Evolutionary conservation across 1,284 basidiomycete genomes (phyloP).

Genomic region (Ustanciosporium gigantosporum): DNA sequence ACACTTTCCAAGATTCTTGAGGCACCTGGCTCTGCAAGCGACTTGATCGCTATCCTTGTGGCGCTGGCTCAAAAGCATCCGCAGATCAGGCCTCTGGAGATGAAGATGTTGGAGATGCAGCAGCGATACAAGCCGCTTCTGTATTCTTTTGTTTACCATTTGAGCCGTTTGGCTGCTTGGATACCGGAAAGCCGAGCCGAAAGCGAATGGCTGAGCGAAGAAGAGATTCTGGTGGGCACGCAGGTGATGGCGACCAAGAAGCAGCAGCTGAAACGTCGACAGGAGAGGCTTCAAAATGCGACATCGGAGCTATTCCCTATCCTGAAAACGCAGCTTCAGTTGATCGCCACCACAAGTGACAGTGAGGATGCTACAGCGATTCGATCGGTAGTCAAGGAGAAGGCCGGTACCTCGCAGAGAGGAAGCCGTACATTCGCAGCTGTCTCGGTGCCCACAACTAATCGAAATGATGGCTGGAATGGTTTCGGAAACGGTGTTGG

Average conservation of each 20-base stretch:
- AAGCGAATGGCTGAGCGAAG: slow-evolving; percentile 26
- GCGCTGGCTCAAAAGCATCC: neutral
- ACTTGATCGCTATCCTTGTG: neutral
- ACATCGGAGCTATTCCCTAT: slow-evolving; percentile 24
- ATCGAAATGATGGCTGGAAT: neutral
- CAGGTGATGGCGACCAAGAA: slow-evolving; percentile 22
- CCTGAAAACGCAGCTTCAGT: slow-evolving; percentile 9
- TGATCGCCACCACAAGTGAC: slow-evolving; percentile 3
- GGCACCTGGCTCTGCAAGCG: neutral
- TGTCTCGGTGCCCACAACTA: neutral
- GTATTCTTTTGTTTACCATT: slow-evolving; percentile 14
- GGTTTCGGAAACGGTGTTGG: neutral
- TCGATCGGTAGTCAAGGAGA: neutral
- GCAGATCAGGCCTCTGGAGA: neutral
- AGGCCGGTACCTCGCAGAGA: no score
- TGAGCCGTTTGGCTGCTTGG: slow-evolving; percentile 24
- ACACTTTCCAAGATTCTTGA: neutral
- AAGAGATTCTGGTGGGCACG: slow-evolving; percentile 26
- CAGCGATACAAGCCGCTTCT: slow-evolving; percentile 4
- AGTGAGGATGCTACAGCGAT: neutral
- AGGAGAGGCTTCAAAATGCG: slow-evolving; percentile 15
- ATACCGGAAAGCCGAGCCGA: slow-evolving; percentile 22
- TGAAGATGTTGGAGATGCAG: neutral
- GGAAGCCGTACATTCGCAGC: no score
- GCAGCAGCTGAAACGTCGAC: slow-evolving; percentile 15